Evolutionary conservation across 805 yeast genomes (phyloP).

Genomic region (Candida fluviatilis): DNA sequence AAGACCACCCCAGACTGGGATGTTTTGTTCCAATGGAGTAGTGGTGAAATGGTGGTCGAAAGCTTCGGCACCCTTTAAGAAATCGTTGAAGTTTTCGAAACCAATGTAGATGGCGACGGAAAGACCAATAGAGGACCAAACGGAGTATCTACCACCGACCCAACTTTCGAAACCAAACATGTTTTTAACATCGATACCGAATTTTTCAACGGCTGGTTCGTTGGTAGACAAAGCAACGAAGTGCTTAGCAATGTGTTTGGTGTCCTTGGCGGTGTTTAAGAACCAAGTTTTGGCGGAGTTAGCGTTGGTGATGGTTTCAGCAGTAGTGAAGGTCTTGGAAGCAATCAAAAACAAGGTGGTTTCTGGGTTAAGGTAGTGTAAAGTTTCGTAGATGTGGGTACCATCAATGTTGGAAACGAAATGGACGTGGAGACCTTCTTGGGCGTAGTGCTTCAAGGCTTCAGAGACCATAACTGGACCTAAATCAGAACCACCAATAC

Average conservation of each 20-base stretch:
- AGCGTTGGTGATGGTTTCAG: constrained; percentile 96
- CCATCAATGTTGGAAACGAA: constrained; percentile 99
- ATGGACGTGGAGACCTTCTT: constrained; percentile 72
- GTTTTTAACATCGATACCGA: constrained; percentile 95
- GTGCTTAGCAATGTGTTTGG: constrained; percentile 85
- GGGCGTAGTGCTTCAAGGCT: constrained; percentile 86
- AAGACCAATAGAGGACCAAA: constrained; percentile 98
- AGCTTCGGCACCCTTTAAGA: constrained; percentile 97
- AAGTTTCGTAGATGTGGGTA: constrained; percentile 90
- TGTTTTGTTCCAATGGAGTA: constrained; percentile 85
- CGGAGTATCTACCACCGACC: constrained; percentile 99
- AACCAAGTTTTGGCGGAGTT: constrained; percentile 95
- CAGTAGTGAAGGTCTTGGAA: constrained; percentile 98
- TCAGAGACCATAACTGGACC: constrained; percentile 99
- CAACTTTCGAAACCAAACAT: constrained; percentile 98
- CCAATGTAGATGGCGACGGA: constrained; percentile 95
- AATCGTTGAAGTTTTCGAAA: constrained; percentile 84
- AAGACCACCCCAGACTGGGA: constrained; percentile 90
- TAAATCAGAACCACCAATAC: constrained; percentile 98
- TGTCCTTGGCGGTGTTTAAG: constrained; percentile 63
- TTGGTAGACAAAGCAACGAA: constrained; percentile 96
- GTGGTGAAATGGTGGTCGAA: constrained; percentile 85
- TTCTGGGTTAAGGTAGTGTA: constrained; percentile 77
- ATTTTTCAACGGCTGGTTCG: constrained; percentile 83
- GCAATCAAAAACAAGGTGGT: constrained; percentile 91